Base-by-base conservation (phyloP, 768 basidiomycete genomes). In the Tylopilus rubrobrunneus region DNA sequence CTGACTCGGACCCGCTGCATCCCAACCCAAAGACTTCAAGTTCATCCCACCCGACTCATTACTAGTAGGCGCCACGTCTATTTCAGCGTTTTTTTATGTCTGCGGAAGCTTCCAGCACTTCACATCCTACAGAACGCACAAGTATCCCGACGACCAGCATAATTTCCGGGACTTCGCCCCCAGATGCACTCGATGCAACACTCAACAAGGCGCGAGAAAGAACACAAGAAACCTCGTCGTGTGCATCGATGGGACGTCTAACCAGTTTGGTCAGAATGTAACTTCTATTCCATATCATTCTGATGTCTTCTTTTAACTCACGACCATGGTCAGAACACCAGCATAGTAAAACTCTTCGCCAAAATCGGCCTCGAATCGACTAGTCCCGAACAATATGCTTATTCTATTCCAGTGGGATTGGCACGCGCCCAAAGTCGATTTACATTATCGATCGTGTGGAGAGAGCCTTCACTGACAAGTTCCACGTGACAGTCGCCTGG, bases 381-480 rank as follows among this genome's bases (percentile, higher is more conserved):
- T 31, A 48, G 5, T 17, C 43, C 8, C 27, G 27, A 31, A 10
- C 72, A 73, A 40, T 49, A 54, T 29, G 67, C 72, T 4, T 70
- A 68, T 49, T n/a, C n/a, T 74, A 73, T 41, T 67, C 62, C 31
- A 74, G 68, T 33, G 72, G 73, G 1, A 67, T 72, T 12, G 72
- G 72, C 2, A 71, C 72, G 0, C 66, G 60, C n/a, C 19, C 36
- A 2, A 37, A 27, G n/a, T 17, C 31, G 1, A 21, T 41, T 7
- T 5, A 23, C 10, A 5, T 9, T 0, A 0, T 51, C 15, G 3
- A 28, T 19, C 39, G 48, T 5, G 6, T 41, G 23, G 31, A 27
- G 28, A 36, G 7, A 14, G 34, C 5, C 2, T 31, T 31, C 29
- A 31, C 29, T 8, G 29, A 31, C 29, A 31, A 31, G 10, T 31